Conservation (phyloP, 2,329 filamentous ascomycete genomes). For the Aureobasidium sp. region DNA sequence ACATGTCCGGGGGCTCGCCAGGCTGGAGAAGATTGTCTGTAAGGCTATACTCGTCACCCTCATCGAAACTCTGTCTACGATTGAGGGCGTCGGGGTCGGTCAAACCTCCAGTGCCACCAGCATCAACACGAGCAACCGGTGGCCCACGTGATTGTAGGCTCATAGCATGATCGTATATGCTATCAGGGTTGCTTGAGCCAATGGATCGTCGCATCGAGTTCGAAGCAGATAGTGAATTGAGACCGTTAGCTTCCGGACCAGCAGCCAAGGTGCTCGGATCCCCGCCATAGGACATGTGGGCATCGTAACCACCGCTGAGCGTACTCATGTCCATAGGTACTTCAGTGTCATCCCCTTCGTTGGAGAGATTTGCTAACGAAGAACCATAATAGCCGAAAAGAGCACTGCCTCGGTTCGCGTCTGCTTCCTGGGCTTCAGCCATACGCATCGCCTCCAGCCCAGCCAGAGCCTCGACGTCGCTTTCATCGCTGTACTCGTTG, state of each 20-base stretch:
- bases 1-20: slow-evolving; percentile 73
- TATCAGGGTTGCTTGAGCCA: slow-evolving; percentile 31
- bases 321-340: slow-evolving; percentile 61
- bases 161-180: slow-evolving; percentile 34
- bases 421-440: slow-evolving; percentile 66
- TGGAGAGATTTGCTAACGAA: slow-evolving; percentile 30
- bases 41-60: slow-evolving; percentile 66
- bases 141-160: slow-evolving; percentile 51
- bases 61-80: slow-evolving; percentile 78
- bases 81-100: slow-evolving; percentile 58
- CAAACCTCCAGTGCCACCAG: slow-evolving; percentile 81
- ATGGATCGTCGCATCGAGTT: slow-evolving; percentile 38
- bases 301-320: slow-evolving; percentile 64
- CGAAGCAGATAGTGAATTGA: slow-evolving; percentile 30
- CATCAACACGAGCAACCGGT: slow-evolving; percentile 67
- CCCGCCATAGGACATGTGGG: slow-evolving; percentile 52
- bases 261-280: slow-evolving; percentile 36
- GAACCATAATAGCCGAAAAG: slow-evolving; percentile 22
- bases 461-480: slow-evolving; percentile 78
- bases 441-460: slow-evolving; percentile 76
- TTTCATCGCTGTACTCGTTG: slow-evolving; percentile 56
- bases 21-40: slow-evolving; percentile 30
- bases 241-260: slow-evolving; percentile 23
- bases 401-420: slow-evolving; percentile 44
- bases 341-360: slow-evolving; percentile 58